Base-by-base conservation (phyloP, 768 basidiomycete genomes). In the Pisolithus microcarpus region DNA sequence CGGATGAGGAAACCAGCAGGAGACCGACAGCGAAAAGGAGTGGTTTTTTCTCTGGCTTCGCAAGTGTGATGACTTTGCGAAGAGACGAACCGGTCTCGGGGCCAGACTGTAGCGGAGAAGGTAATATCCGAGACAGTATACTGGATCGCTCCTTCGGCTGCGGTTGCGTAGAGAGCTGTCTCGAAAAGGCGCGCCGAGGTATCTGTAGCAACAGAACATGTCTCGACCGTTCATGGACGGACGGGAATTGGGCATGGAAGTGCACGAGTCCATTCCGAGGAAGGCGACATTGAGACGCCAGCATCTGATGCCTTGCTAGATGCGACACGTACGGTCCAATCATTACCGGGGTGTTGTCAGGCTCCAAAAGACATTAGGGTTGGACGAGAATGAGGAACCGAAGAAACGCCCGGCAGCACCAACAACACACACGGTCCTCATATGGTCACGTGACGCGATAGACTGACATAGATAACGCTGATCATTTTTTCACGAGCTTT, bases 1-100 rank as follows among this genome's bases (percentile, higher is more conserved):
- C 89, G 3, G 86, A 73, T 8, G 91, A 91, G 0, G 93, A 95
- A n/a, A 91, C 75, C 15, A 94, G 66, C 7, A 97, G 75, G 55
- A 95, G 69, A 0, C 85, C 87, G 43, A 93, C 73, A 7, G 93
- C 93, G 39, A 83, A 75, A 0, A 78, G 62, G 8, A 96, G 74
- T 2, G 88, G 83, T 56, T 82, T 88, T 60, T 74, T 75, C 70
- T 98, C 95, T 1, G 91, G 87, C 60, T 72, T 82, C 0, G 92
- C 91, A 38, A 98, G 80, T 1, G 82, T 70, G 10, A 86, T 57
- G 31, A 97, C 82, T 65, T 89, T 88, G 55, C 76, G 72, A 53
- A 91, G 76, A 1, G 86, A 89, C 1, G 87, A 82, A 8, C 75
- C 66, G 39, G 73, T 73, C 42, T 74, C 55, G 3, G 74, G 69